A percentile compares a stretch with the other conserved stretches of the same genome.
phyloP scores from a whole-genome alignment of 1,284 basidiomycete genomes.

The Malassezia obtusa region DNA sequence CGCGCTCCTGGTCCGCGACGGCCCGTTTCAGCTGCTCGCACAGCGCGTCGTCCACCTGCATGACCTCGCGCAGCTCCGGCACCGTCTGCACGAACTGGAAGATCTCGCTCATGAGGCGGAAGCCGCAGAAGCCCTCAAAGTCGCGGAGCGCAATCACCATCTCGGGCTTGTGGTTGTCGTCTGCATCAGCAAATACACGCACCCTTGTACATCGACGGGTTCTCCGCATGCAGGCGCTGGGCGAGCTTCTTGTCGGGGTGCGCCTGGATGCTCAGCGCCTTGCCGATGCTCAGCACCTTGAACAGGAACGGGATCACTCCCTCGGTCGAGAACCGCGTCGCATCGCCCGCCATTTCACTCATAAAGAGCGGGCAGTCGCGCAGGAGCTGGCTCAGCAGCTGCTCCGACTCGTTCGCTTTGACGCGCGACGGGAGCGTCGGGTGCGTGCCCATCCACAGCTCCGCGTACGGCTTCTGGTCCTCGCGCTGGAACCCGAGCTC shows the following conservation, averaged over 20 bases:
- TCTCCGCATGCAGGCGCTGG: slow-evolving; percentile 61
- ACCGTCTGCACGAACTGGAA: slow-evolving; percentile 60
- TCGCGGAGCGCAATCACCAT: slow-evolving; percentile 91
- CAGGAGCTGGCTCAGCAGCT: slow-evolving; percentile 24
- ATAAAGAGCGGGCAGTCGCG: slow-evolving; percentile 25
- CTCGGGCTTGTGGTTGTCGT: slow-evolving; percentile 92
- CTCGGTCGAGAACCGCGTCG: slow-evolving; percentile 12
- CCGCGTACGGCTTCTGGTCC: slow-evolving; percentile 34
- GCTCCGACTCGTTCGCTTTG: background rate
- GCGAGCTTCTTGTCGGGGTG: slow-evolving; percentile 90
- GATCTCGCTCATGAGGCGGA: slow-evolving; percentile 67
- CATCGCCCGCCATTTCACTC: too few species aligned
- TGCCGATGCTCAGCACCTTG: slow-evolving; percentile 65
- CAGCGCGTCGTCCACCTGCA: slow-evolving; percentile 14
- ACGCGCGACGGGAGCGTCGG: slow-evolving; percentile 71
- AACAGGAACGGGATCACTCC: slow-evolving; percentile 42
- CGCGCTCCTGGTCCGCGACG: background rate
- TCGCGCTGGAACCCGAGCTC: slow-evolving; percentile 22
- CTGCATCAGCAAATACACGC: slow-evolving; percentile 50
- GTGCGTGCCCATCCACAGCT: slow-evolving; percentile 93
- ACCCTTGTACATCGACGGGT: slow-evolving; percentile 85
- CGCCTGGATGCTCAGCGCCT: slow-evolving; percentile 90
- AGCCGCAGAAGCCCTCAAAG: slow-evolving; percentile 85
- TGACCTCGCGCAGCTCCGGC: slow-evolving; percentile 61
- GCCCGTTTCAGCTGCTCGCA: background rate